Base-by-base conservation (phyloP, 495 filamentous ascomycete genomes). In the Hypoxylon perforatum region DNA sequence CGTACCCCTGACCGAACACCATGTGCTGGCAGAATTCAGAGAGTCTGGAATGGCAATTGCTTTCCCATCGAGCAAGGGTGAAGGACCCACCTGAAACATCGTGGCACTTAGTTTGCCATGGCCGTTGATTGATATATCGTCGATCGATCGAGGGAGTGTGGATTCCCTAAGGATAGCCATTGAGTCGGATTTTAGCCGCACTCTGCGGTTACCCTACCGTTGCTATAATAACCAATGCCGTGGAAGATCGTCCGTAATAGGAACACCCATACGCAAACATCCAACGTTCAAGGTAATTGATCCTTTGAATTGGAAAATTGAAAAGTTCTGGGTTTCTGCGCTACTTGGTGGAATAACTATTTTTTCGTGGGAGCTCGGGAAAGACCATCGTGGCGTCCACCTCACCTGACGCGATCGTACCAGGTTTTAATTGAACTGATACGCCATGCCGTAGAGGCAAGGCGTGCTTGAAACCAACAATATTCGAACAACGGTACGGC, bases 401-500 rank as follows among this genome's bases (percentile, higher is more conserved):
- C 44, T 46, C 25, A 39, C 5, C 55, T 65, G 63, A 67, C 45
- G 41, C 41, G 28, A 46, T 33, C 44, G 39, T 67, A 38, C 38
- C 14, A 56, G 19, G 17, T 48, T n/a, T 23, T 23, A 35, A 21
- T 57, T 11, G 47, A 57, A 36, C 21, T 59, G 58, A 67, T 58
- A n/a, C n/a, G 52, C 51, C 21, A 67, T 62, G 25, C 38, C 28
- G 46, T 44, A 45, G 58, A 50, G 53, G 47, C 53, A 67, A 67
- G 65, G 58, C 53, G 52, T 67, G 58, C 58, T 62, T 15, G n/a
- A 52, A 33, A 52, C 57, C 51, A 53, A n/a, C 8, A 48, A 23
- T 46, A 21, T 36, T 38, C 7, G 4, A 17, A 41, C 3, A 42
- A 33, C 25, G 63, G 57, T 57, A 47, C 64, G 53, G 64, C 46